Conservation (phyloP, 768 basidiomycete species). For the Astraeus odoratus region DNA sequence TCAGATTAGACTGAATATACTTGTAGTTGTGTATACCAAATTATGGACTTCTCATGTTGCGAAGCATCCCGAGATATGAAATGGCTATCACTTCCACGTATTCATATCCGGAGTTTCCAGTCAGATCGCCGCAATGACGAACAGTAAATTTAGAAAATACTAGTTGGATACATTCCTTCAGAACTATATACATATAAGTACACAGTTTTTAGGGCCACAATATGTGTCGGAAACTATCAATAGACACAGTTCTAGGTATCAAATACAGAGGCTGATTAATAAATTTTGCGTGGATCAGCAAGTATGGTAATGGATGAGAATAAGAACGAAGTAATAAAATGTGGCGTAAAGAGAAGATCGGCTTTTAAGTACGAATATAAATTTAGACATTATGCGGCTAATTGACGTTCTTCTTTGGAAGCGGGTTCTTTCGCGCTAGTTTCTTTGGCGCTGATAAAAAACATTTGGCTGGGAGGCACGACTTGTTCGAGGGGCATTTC, state of each 20-base stretch:
- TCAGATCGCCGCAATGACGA: too few species aligned
- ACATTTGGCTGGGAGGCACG: slow-evolving; percentile 40
- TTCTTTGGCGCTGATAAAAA: slow-evolving; percentile 22
- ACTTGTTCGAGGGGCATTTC: slow-evolving; percentile 40
- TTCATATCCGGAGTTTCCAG: too few species aligned
- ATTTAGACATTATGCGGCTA: neutral
- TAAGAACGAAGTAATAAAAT: neutral
- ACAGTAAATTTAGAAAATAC: too few species aligned
- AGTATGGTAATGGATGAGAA: too few species aligned
- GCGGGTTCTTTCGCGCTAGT: slow-evolving; percentile 4
- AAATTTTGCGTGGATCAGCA: neutral
- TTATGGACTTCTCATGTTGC: too few species aligned
- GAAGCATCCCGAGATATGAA: too few species aligned
- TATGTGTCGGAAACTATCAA: neutral
- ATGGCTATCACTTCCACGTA: too few species aligned
- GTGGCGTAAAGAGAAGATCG: neutral
- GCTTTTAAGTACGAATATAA: neutral
- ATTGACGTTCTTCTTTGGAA: neutral
- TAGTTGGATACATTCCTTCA: too few species aligned
- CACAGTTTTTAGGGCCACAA: too few species aligned
- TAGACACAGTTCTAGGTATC: neutral
- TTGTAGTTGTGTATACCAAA: neutral
- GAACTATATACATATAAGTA: too few species aligned
- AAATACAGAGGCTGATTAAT: neutral
- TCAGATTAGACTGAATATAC: neutral